phyloP scores from a whole-genome alignment of 208 protist species.

The Trypanosoma conorhini region DNA sequence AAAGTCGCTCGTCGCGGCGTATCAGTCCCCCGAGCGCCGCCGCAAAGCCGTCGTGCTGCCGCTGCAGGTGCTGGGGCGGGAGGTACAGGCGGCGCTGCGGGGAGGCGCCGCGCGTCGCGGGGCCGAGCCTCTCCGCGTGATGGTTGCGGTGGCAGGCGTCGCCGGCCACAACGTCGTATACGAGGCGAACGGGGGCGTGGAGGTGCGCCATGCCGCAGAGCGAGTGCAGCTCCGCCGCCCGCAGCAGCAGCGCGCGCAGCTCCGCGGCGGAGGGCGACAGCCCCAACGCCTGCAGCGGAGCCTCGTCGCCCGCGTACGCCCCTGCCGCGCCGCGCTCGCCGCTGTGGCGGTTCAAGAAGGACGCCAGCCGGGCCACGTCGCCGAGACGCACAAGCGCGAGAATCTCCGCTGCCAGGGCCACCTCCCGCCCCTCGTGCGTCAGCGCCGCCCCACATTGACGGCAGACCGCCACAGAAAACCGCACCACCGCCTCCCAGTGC shows the following conservation, averaged over 20 bases:
- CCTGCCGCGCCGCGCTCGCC: not conserved
- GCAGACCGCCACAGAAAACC: constrained; percentile 32
- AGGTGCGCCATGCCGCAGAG: constrained; percentile 61
- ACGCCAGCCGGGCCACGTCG: constrained; percentile 17
- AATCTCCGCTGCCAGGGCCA: constrained; percentile 18
- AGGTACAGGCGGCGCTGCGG: constrained; percentile 47
- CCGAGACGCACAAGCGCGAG: constrained; percentile 19
- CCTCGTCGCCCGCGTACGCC: not conserved
- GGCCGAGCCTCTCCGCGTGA: constrained; percentile 13
- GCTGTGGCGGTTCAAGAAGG: constrained; percentile 20
- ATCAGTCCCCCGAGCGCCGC: constrained; percentile 37
- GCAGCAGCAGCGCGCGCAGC: constrained; percentile 23
- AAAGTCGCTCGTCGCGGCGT: constrained; percentile 18
- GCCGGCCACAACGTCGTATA: constrained; percentile 53
- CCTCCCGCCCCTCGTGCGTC: constrained; percentile 24
- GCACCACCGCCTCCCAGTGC: constrained; percentile 33
- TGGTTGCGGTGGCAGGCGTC: constrained; percentile 24
- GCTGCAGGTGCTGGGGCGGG: constrained; percentile 39
- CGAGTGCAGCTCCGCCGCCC: constrained; percentile 41
- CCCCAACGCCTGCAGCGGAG: not conserved
- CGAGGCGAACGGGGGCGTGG: constrained; percentile 56
- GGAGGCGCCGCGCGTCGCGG: not conserved
- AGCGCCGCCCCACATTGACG: constrained; percentile 7
- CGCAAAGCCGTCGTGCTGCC: constrained; percentile 35
- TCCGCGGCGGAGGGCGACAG: not conserved